Base-by-base conservation (phyloP, 169 alveolate species). In the Eimeria maxima region DNA sequence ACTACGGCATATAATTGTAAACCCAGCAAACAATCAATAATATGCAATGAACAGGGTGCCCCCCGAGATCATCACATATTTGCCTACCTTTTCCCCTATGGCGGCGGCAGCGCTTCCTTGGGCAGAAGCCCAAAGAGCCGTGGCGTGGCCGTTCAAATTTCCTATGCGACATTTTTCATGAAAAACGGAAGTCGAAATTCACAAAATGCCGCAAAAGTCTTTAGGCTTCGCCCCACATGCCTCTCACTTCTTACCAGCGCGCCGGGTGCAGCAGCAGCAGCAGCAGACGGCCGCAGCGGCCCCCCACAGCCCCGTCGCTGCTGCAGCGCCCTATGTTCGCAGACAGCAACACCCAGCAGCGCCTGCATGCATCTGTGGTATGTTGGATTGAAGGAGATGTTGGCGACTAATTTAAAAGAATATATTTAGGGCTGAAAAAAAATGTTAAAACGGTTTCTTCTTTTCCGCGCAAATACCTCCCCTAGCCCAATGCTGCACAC, bases 61-160 rank as follows among this genome's bases (percentile, higher is more conserved):
- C 16, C 16, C 60, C 0, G 42, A 20, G 16, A 63, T 8, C 45
- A 11, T 16, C 50, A 29, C 33, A 1, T 1, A 1, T 11, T 29
- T n/a, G 45, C 97, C 65, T 74, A 93, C 98, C 98, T 95, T 97
- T 98, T 33, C 99, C 99, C 90, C 99, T 97, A 67, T 97, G 99
- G 44, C 98, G 95, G 95, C 97, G 97, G 97, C 99, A 98, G 78
- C 99, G 96, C 98, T 99, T 99, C 96, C 99, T 97, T 33, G 99
- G 99, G 88, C 99, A 97, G 98, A 99, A 99, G 86, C 99, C 99
- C 97, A 99, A 98, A 33, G 99, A 98, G 88, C 99, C 99, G 96
- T 99, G 99, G 96, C 99, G 99, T 74, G 99, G 99, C 96, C 99
- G 98, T 98, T 99, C 99, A 97, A 98, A 99, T 99, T 99, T 99